Evolutionary conservation across 2,329 filamentous ascomycete species (phyloP).

Genomic region (Neonectria punicea): DNA sequence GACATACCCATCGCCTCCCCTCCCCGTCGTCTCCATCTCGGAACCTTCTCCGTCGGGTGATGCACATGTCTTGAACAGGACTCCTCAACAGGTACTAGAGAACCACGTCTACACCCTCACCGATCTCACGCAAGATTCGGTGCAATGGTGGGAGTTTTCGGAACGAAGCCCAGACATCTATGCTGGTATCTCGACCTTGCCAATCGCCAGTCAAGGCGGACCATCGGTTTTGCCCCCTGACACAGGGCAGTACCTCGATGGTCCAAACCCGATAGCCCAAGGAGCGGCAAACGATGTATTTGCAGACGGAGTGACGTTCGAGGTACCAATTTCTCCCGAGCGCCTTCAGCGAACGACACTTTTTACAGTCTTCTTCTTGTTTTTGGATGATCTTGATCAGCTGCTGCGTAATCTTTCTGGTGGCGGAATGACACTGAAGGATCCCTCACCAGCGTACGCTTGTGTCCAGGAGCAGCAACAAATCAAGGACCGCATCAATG

Average conservation of each 20-base stretch:
- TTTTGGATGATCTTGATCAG: background rate
- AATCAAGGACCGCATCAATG: background rate
- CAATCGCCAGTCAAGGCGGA: background rate
- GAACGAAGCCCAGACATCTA: background rate
- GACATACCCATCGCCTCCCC: background rate
- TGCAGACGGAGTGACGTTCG: background rate
- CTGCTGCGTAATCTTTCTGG: slow-evolving; percentile 16
- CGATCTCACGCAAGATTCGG: background rate
- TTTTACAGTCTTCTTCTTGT: background rate
- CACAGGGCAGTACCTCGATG: fast-evolving
- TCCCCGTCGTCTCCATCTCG: background rate
- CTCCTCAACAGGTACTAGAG: background rate
- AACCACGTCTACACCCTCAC: background rate
- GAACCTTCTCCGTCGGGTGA: background rate
- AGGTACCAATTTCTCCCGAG: fast-evolving
- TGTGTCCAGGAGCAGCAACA: background rate
- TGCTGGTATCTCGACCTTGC: fast-evolving
- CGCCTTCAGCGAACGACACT: background rate
- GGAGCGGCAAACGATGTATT: no score
- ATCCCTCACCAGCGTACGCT: fast-evolving
- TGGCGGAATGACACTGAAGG: background rate
- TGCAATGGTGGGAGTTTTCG: background rate
- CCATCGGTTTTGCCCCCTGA: background rate
- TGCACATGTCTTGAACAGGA: background rate
- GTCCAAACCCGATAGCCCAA: background rate